A percentile compares a stretch with the other conserved stretches of the same genome.
Conservation (phyloP, 345 rosid species). For the Clausena lansium region DNA sequence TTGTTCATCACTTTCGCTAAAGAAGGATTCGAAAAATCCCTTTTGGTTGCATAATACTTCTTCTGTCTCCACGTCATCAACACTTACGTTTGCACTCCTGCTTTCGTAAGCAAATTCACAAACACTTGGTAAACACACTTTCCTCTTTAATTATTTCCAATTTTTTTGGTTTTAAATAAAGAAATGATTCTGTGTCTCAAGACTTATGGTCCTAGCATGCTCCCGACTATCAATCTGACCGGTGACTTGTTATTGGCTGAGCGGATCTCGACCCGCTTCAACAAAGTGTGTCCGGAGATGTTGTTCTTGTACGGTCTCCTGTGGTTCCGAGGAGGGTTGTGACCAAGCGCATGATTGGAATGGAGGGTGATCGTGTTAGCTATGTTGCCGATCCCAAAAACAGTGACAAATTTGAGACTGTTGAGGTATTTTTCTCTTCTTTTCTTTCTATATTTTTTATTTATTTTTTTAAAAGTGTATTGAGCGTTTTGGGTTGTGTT, state of each 20-base stretch:
- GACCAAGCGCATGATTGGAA: constrained; percentile 54
- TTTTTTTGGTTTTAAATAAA: neutral
- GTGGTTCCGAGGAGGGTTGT: constrained; percentile 45
- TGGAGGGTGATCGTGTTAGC: constrained; percentile 62
- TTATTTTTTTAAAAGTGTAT: no score
- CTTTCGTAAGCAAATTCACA: constrained; percentile 36
- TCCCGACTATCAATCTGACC: constrained; percentile 50
- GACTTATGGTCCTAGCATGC: constrained; percentile 79
- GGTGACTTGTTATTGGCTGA: constrained; percentile 56
- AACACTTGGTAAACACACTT: neutral
- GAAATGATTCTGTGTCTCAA: constrained; percentile 20
- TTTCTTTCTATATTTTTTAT: neutral
- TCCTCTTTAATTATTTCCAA: no score
- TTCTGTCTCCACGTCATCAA: constrained; percentile 51
- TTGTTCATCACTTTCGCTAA: neutral
- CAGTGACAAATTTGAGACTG: constrained; percentile 32
- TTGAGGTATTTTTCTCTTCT: constrained; percentile 40
- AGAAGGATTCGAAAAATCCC: constrained; percentile 25
- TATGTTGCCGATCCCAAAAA: constrained; percentile 45
- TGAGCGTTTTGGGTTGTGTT: neutral
- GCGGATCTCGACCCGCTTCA: constrained; percentile 38
- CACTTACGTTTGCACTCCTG: constrained; percentile 37
- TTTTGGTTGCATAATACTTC: constrained; percentile 27
- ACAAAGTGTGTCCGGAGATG: constrained; percentile 64
- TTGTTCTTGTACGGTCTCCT: constrained; percentile 62